phyloP scores from a whole-genome alignment of 305 asterid species.

The Rubia occidens region DNA sequence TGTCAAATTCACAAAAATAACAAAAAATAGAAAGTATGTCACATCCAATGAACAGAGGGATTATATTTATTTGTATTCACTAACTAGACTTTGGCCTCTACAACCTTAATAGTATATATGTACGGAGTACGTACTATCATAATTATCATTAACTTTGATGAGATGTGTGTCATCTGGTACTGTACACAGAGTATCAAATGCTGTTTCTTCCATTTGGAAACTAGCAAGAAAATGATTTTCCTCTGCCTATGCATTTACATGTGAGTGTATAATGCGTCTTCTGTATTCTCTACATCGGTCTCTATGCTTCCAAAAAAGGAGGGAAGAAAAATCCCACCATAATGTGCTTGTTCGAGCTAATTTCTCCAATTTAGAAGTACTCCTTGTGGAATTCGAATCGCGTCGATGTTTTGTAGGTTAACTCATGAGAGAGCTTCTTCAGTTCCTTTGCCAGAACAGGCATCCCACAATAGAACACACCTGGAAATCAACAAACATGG shows the following conservation, averaged over 20 bases:
- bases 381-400: constrained; percentile 89
- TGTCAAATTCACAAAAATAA: no score
- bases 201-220: constrained; percentile 13
- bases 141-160: neutral
- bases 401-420: constrained; percentile 72
- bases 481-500: constrained; percentile 28
- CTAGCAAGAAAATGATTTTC: constrained; percentile 22
- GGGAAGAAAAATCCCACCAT: neutral
- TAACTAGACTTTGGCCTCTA: no score
- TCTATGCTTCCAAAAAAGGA: constrained; percentile 35
- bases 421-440: constrained; percentile 62
- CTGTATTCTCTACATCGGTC: constrained; percentile 19
- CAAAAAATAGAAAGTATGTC: no score
- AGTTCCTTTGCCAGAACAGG: constrained; percentile 81
- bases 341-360: constrained; percentile 1
- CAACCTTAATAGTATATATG: neutral
- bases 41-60: no score
- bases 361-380: constrained; percentile 39
- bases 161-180: neutral
- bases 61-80: no score
- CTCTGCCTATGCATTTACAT: constrained; percentile 31
- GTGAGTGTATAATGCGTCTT: constrained; percentile 12
- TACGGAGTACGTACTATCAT: neutral
- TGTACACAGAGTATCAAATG: constrained; percentile 2
- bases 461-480: constrained; percentile 85